Percentiles rank a stretch among this genome's conserved stretches.
Conservation (phyloP, 2,329 filamentous ascomycete genomes). For the Parafenestella ontariensis region DNA sequence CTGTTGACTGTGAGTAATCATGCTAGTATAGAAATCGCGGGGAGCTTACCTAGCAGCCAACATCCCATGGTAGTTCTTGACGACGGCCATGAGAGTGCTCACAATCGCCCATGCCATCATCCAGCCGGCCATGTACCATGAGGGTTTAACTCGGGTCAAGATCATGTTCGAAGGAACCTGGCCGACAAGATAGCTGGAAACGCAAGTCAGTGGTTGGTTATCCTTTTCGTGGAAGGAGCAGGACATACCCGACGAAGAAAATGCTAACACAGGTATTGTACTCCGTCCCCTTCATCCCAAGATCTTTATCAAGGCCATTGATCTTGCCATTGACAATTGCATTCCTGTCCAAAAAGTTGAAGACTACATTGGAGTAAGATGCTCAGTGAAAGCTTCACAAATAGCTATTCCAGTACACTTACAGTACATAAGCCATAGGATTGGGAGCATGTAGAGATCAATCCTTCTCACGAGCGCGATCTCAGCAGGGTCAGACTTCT, state of each 20-base stretch:
- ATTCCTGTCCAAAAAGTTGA: constrained; percentile 63
- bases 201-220: constrained; percentile 32
- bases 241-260: constrained; percentile 59
- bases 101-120: constrained; percentile 47
- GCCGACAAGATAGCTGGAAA: constrained; percentile 29
- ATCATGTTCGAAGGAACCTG: constrained; percentile 54
- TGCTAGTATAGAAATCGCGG: no score
- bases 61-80: constrained; percentile 42
- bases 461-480: constrained; percentile 23
- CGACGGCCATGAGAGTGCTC: constrained; percentile 35
- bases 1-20: not conserved
- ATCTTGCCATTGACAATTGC: constrained; percentile 66
- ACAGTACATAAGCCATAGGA: constrained; percentile 8
- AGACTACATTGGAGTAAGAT: constrained; percentile 30
- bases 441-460: constrained; percentile 31
- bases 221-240: not conserved
- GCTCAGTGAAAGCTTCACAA: not conserved
- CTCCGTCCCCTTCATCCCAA: constrained; percentile 57
- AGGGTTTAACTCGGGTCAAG: constrained; percentile 42
- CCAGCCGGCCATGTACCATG: constrained; percentile 40
- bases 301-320: constrained; percentile 32
- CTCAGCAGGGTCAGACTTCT: constrained; percentile 30
- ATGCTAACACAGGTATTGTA: constrained; percentile 67
- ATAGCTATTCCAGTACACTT: not conserved
- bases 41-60: constrained; percentile 23